phyloP scores from a whole-genome alignment of 2,329 filamentous ascomycete species.

The Pseudogymnoascus sp. region DNA sequence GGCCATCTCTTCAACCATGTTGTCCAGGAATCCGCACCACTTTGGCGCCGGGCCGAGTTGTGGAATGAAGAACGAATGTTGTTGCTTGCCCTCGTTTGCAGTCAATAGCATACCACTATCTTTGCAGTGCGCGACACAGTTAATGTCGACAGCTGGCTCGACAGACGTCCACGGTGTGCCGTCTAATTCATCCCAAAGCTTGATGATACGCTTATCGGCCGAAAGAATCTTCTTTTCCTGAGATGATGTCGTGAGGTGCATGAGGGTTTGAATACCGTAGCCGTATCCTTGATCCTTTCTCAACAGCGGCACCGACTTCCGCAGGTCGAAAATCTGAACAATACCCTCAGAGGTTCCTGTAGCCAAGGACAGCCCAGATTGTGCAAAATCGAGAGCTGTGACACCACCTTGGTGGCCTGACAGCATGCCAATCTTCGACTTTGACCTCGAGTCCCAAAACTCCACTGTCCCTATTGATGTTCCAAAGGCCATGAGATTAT shows the following conservation, averaged over 20 bases:
- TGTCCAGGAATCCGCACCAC: constrained; percentile 96
- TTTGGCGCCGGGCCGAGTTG: constrained; percentile 86
- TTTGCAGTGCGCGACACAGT: constrained; percentile 86
- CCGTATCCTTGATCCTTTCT: constrained; percentile 96
- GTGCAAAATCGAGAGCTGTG: constrained; percentile 79
- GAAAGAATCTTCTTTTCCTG: constrained; percentile 83
- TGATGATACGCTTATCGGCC: constrained; percentile 91
- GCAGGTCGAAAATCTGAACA: constrained; percentile 83
- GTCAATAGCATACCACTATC: constrained; percentile 92
- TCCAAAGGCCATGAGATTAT: constrained; percentile 86
- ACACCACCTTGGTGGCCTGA: constrained; percentile 62
- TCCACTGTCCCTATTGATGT: constrained; percentile 93
- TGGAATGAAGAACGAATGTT: constrained; percentile 91
- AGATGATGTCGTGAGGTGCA: constrained; percentile 60
- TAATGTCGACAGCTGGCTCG: constrained; percentile 89
- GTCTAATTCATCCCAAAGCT: constrained; percentile 80
- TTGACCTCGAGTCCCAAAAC: constrained; percentile 86
- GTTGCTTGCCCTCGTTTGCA: constrained; percentile 91
- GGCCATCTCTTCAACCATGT: constrained; percentile 97
- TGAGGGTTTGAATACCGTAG: constrained; percentile 79
- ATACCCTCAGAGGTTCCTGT: constrained; percentile 83
- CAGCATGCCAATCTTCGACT: constrained; percentile 70
- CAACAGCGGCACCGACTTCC: constrained; percentile 74
- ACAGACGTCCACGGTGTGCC: constrained; percentile 92
- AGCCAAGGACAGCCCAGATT: constrained; percentile 73